Base-by-base conservation (phyloP, 208 protist genomes). In the Acanthamoeba polyphaga region DNA sequence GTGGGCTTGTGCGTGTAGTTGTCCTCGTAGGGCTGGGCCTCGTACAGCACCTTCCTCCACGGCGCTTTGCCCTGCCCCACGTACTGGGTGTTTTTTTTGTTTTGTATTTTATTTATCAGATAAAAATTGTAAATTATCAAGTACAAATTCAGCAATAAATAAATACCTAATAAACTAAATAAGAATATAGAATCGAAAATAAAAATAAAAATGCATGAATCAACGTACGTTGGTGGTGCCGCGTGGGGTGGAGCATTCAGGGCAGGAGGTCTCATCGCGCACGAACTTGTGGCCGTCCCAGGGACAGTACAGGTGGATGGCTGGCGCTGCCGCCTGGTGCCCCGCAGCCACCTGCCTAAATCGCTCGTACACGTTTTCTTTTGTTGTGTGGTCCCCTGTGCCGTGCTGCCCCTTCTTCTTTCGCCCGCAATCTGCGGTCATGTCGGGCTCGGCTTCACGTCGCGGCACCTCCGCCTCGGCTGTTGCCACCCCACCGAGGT, bases 11-110 rank as follows among this genome's bases (percentile, higher is more conserved):
- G 66, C 34, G 88, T 94, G 84, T 96, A 93, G 68, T 97, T 96
- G 88, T 96, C 96, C 38, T 95, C 62, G 72, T 66, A 97, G 55
- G 93, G n/a, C 87, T 97, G 96, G 29, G 93, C 76, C 68, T 96
- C 96, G 60, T 96, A 97, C 55, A 97, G 64, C 49, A 95, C 92
- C 78, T 97, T 97, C 74, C 74, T 62, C 96, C 96, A 97, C 1
- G 85, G 85, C 19, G 85, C 32, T 34, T 53, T 91, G 55, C 78
- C 78, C 15, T 22, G 38, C 49, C 78, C 46, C 27, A 19, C 49
- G n/a, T 51, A 60, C 78, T 85, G 46, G 22, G 0, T 27, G 4
- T 29, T 58, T 46, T 46, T 46, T 46, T 46, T 2, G 4, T 43
- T 46, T 46, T 46, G 3, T 46, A 10, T 46, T 46, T 46, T 38